Conservation (phyloP, 164 flowering plant species). For the Annona cherimola region DNA sequence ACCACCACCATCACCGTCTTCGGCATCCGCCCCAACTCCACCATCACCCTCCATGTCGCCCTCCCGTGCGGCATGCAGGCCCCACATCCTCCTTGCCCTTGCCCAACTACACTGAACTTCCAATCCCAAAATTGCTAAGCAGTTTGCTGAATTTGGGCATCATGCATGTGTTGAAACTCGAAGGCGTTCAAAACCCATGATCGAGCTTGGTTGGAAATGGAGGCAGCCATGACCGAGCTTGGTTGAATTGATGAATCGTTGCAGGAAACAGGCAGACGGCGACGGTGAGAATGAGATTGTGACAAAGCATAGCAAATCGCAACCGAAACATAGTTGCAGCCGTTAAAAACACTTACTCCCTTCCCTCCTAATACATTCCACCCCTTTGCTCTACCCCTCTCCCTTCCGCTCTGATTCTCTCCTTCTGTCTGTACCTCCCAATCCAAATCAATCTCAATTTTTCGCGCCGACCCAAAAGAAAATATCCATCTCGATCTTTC, state of each 20-base stretch:
- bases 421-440: not conserved
- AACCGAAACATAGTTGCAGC: slow-evolving; percentile 2
- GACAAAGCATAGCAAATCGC: not conserved
- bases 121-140: no score
- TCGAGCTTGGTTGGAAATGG: no score
- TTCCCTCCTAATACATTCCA: not conserved
- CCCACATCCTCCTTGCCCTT: slow-evolving; percentile 41
- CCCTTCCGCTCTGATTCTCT: not conserved
- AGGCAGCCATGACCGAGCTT: no score
- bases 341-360: not conserved
- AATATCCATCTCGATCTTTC: no score
- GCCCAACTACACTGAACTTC: slow-evolving; percentile 7
- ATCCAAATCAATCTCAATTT: not conserved
- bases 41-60: slow-evolving; percentile 50
- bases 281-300: not conserved
- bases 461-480: not conserved
- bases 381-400: not conserved
- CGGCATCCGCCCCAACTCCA: slow-evolving; percentile 22
- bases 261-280: no score
- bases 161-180: no score
- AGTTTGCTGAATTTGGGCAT: no score
- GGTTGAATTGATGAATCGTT: no score
- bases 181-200: no score
- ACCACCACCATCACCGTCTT: not conserved
- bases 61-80: slow-evolving; percentile 74